Percentiles rank a stretch among this genome's conserved stretches.
These are phyloP conservation scores for Nemania serpens DNA, from an alignment of 2,329 filamentous ascomycete species.

Conservation along the genomic window DNA sequence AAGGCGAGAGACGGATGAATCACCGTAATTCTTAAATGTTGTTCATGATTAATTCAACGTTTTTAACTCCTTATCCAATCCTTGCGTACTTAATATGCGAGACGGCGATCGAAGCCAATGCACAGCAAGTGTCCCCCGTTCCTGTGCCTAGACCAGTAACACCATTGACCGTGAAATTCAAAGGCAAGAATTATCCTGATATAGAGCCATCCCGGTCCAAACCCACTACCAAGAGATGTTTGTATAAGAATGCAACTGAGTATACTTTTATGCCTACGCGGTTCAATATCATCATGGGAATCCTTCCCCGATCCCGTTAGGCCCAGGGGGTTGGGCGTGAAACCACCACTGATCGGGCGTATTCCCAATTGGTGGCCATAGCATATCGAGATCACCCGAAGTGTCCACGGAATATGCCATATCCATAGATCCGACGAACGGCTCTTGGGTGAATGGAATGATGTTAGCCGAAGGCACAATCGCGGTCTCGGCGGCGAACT, in stretches of 20 bases:
- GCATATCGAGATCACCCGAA: slow-evolving; percentile 28
- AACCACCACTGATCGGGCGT: slow-evolving; percentile 31
- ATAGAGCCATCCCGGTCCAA: not conserved
- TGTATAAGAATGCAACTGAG: no score
- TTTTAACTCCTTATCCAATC: no score
- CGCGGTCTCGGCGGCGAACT: not conserved
- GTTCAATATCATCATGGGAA: not conserved
- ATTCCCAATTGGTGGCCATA: slow-evolving; percentile 32
- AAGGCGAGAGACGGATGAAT: no score
- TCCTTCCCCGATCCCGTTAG: not conserved
- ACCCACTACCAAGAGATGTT: not conserved
- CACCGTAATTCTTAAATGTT: no score
- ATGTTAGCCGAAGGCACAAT: slow-evolving; percentile 14
- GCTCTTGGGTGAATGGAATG: slow-evolving; percentile 20
- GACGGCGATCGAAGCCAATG: no score
- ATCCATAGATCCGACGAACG: slow-evolving; percentile 26
- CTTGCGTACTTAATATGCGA: no score
- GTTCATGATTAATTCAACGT: no score
- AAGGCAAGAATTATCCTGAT: not conserved
- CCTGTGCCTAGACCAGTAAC: not conserved
- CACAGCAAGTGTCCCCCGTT: not conserved
- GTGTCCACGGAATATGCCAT: slow-evolving; percentile 34
- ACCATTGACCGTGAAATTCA: not conserved
- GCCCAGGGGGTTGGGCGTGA: slow-evolving; percentile 9
- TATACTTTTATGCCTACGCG: not conserved